Percentiles rank a stretch among this genome's conserved stretches.
phyloP scores from a whole-genome alignment of 2,329 filamentous ascomycete genomes.

The Penicillium sp. region DNA sequence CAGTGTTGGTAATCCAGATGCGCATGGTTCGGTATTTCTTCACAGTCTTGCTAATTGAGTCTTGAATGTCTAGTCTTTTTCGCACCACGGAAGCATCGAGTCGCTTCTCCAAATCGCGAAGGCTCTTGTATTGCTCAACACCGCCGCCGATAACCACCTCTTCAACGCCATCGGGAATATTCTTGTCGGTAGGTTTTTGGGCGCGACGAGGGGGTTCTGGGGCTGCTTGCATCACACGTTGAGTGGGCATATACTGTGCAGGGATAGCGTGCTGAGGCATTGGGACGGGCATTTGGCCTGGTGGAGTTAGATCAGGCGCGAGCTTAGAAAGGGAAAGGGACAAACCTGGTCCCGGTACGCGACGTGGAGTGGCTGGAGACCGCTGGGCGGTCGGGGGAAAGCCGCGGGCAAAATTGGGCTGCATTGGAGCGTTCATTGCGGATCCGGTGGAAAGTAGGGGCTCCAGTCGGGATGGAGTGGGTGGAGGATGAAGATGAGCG shows the following conservation, averaged over 20 bases:
- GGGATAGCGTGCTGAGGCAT: conserved; percentile 40
- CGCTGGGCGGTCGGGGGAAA: conserved; percentile 42
- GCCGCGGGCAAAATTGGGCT: conserved; percentile 43
- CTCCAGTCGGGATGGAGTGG: conserved; percentile 16
- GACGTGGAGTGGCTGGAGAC: conserved; percentile 44
- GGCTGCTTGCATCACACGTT: conserved; percentile 40
- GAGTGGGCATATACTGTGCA: conserved; percentile 38
- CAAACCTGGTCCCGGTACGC: conserved; percentile 40
- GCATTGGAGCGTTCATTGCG: conserved; percentile 42
- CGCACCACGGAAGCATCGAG: conserved; percentile 92
- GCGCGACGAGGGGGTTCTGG: conserved; percentile 71
- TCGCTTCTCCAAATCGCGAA: conserved; percentile 83
- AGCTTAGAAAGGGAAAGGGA: conserved; percentile 17
- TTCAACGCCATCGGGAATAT: conserved; percentile 86
- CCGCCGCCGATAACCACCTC: conserved; percentile 79
- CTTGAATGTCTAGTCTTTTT: conserved; percentile 87
- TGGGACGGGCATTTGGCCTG: conserved; percentile 36
- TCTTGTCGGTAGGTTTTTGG: conserved; percentile 91
- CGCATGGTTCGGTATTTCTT: conserved; percentile 84
- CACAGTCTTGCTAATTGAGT: conserved; percentile 71
- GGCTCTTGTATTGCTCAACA: conserved; percentile 75
- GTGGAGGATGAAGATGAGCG: conserved; percentile 22
- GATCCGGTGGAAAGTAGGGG: conserved; percentile 13
- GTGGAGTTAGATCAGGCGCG: conserved; percentile 11
- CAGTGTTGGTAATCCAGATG: conserved; percentile 93